Percentiles rank a stretch among this genome's conserved stretches.
Evolutionary conservation across 495 filamentous ascomycete species (phyloP).

Genomic region (Penicillium dipodomyicola): DNA sequence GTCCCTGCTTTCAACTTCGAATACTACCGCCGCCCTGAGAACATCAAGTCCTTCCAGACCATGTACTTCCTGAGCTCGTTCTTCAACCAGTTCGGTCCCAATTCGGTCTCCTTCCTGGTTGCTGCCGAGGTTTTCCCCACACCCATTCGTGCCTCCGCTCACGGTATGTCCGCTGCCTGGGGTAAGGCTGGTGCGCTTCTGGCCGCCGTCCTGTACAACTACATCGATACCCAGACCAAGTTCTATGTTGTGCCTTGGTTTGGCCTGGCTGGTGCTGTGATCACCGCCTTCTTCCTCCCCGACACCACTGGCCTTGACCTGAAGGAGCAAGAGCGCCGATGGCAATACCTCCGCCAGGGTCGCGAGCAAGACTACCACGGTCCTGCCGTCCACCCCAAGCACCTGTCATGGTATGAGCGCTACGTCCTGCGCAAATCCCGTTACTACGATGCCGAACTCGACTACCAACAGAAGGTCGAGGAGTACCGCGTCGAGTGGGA

Average conservation of each 20-base stretch:
- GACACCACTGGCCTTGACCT: slow-evolving; percentile 91
- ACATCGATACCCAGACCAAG: slow-evolving; percentile 71
- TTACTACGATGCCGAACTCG: slow-evolving; percentile 72
- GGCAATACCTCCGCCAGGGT: slow-evolving; percentile 72
- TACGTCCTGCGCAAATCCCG: slow-evolving; percentile 61
- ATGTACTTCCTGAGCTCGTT: slow-evolving; percentile 92
- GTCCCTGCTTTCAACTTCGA: slow-evolving; percentile 80
- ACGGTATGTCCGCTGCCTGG: slow-evolving; percentile 81
- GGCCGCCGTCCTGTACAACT: slow-evolving; percentile 84
- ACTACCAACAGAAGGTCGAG: slow-evolving; percentile 74
- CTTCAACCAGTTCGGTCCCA: slow-evolving; percentile 96
- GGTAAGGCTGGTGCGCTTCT: slow-evolving; percentile 82
- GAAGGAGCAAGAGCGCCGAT: slow-evolving; percentile 90
- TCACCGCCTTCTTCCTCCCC: slow-evolving; percentile 79
- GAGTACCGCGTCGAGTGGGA: slow-evolving; percentile 74
- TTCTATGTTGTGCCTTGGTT: slow-evolving; percentile 94
- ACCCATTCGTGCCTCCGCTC: slow-evolving; percentile 82
- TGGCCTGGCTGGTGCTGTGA: slow-evolving; percentile 72
- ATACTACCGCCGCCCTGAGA: slow-evolving; percentile 63
- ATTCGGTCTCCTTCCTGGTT: slow-evolving; percentile 86
- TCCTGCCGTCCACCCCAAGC: slow-evolving; percentile 79
- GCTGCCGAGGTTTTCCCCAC: slow-evolving; percentile 91
- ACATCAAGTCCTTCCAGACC: slow-evolving; percentile 79
- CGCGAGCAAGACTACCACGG: slow-evolving; percentile 80
- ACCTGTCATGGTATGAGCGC: slow-evolving; percentile 81